Conservation (phyloP, 805 yeast genomes). For the Candida ipomoeae region DNA sequence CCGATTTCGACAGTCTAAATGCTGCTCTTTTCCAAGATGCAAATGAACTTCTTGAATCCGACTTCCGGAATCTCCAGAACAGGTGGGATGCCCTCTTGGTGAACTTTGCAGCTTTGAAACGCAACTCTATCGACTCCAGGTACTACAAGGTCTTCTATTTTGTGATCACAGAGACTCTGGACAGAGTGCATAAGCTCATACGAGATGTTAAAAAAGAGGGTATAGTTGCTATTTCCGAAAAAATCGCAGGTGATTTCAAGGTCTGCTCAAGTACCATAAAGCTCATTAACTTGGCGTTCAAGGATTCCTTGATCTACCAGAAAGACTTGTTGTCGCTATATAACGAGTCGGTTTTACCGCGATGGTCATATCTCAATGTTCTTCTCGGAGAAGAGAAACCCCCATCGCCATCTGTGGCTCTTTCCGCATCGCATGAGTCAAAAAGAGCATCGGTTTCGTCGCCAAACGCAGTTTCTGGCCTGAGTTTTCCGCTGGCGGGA, state of each 20-base stretch:
- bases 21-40: conserved; percentile 1
- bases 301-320: conserved; percentile 37
- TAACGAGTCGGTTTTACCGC: conserved; percentile 10
- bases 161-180: conserved; percentile 9
- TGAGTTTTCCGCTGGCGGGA: conserved; percentile 3
- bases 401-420: not conserved
- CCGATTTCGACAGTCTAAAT: conserved; percentile 4
- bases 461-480: not conserved
- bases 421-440: not conserved
- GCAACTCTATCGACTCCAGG: conserved; percentile 8
- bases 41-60: not conserved
- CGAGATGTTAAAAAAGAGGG: conserved; percentile 11
- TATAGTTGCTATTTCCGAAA: conserved; percentile 19
- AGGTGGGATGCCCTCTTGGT: conserved; percentile 8
- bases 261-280: conserved; percentile 36
- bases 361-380: conserved; percentile 12
- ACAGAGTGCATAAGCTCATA: conserved; percentile 3
- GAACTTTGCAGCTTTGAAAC: conserved; percentile 7
- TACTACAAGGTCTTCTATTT: conserved; percentile 8
- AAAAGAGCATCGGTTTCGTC: not conserved
- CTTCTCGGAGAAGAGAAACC: conserved; percentile 1
- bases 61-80: conserved; percentile 3
- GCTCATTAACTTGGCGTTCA: conserved; percentile 30
- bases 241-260: conserved; percentile 32
- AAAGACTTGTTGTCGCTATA: conserved; percentile 6